These are phyloP conservation scores for Pythium oligandrum DNA, from an alignment of 352 stramenopile species.

Conservation along the genomic window DNA sequence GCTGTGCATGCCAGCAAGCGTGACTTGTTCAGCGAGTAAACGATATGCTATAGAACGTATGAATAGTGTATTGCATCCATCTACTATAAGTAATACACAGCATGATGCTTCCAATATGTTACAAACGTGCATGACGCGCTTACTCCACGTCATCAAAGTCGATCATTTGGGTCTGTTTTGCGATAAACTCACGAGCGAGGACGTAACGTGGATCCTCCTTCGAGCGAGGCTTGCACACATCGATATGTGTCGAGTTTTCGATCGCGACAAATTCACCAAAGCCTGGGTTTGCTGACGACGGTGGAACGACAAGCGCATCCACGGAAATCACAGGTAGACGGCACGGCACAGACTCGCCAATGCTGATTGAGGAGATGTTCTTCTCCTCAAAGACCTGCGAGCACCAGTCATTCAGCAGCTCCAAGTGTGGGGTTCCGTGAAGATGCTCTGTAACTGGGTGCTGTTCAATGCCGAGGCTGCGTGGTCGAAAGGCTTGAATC, in stretches of 20 bases:
- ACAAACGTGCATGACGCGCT: too few species aligned
- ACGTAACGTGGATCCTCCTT: constrained; percentile 54
- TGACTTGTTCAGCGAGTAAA: too few species aligned
- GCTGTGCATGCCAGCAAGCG: too few species aligned
- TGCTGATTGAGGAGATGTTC: constrained; percentile 50
- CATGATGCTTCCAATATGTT: too few species aligned
- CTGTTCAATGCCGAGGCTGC: constrained; percentile 40
- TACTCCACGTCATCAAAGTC: too few species aligned
- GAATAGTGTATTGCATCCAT: too few species aligned
- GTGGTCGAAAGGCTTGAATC: constrained; percentile 53
- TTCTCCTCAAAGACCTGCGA: constrained; percentile 42
- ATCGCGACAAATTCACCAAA: constrained; percentile 68
- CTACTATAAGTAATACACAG: too few species aligned
- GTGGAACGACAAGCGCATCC: constrained; percentile 69
- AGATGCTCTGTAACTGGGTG: constrained; percentile 72
- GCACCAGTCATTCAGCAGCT: constrained; percentile 82
- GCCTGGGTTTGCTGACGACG: constrained; percentile 59
- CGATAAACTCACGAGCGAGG: constrained; percentile 59
- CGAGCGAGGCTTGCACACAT: constrained; percentile 72
- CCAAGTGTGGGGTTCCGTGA: constrained; percentile 65
- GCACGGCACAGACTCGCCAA: constrained; percentile 63
- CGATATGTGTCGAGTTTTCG: constrained; percentile 58
- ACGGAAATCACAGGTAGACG: constrained; percentile 59
- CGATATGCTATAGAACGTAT: too few species aligned
- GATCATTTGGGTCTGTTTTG: too few species aligned